phyloP scores from a whole-genome alignment of 176 grass and related monocot species.

The Rhynchospora pubera region DNA sequence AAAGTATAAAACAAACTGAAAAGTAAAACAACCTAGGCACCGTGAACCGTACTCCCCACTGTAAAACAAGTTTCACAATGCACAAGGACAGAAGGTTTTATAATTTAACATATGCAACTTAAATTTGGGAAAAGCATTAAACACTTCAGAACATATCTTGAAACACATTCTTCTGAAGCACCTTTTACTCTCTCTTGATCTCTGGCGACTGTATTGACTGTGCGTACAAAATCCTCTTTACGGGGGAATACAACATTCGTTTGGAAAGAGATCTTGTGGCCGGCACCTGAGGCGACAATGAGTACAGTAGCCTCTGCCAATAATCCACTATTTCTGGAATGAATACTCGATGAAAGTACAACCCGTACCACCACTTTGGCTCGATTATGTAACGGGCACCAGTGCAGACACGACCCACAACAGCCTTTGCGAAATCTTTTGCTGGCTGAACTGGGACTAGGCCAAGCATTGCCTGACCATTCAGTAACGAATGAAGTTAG shows the following conservation, averaged over 20 bases:
- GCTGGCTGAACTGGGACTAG: conserved; percentile 40
- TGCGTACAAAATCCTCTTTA: conserved; percentile 46
- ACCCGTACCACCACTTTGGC: conserved; percentile 44
- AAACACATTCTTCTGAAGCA: background rate
- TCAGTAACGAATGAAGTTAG: background rate
- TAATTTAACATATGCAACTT: background rate
- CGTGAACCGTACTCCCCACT: too few relatives aligned
- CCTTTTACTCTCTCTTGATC: conserved; percentile 29
- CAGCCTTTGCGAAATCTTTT: conserved; percentile 38
- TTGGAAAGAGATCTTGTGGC: conserved; percentile 19
- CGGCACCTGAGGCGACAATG: conserved; percentile 11
- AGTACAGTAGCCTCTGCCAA: conserved; percentile 35
- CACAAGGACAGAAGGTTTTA: too few relatives aligned
- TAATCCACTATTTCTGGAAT: conserved; percentile 49
- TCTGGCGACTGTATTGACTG: conserved; percentile 29
- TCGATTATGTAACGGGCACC: conserved; percentile 41
- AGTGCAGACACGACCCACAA: conserved; percentile 28
- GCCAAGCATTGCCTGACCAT: conserved; percentile 43
- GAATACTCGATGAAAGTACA: conserved; percentile 51
- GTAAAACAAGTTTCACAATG: too few relatives aligned
- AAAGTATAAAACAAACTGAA: too few relatives aligned
- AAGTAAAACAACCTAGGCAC: too few relatives aligned
- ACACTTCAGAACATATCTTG: background rate
- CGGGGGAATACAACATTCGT: conserved; percentile 34
- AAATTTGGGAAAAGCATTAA: background rate